A percentile compares a stretch with the other conserved stretches of the same genome.
phyloP scores from a whole-genome alignment of 2,329 filamentous ascomycete species.

The Ophiostoma tasmaniense region DNA sequence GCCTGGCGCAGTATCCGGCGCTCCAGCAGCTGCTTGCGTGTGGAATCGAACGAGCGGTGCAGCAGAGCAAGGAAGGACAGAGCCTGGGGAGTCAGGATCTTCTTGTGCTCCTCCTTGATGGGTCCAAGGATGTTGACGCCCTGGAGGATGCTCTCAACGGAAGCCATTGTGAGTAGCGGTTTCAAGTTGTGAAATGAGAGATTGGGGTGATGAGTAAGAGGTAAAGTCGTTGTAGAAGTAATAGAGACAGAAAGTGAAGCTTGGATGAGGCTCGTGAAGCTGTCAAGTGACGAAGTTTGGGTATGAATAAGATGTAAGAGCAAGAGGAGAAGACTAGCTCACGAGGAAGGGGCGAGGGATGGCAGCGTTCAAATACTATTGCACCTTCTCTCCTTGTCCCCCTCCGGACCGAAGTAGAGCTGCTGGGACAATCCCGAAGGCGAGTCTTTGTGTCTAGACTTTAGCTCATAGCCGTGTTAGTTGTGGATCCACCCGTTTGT shows the following conservation, averaged over 20 bases:
- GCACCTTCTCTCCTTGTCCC: not conserved
- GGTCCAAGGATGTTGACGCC: slow-evolving; percentile 79
- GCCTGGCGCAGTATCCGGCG: slow-evolving; percentile 78
- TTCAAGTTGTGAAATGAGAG: not conserved
- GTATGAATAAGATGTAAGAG: not conserved
- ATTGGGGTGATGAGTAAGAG: not conserved
- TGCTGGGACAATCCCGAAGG: not conserved
- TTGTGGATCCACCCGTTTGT: not conserved
- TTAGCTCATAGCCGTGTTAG: not conserved
- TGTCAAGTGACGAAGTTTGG: not conserved
- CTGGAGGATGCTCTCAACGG: slow-evolving; percentile 69
- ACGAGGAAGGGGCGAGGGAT: not conserved
- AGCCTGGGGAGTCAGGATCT: slow-evolving; percentile 86
- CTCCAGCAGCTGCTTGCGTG: slow-evolving; percentile 81
- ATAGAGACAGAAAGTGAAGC: not conserved
- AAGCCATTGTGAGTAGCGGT: slow-evolving; percentile 47
- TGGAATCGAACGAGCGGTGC: slow-evolving; percentile 87
- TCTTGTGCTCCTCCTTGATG: slow-evolving; percentile 69
- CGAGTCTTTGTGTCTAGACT: not conserved
- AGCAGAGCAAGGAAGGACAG: slow-evolving; percentile 87
- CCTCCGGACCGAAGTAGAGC: slow-evolving; percentile 1
- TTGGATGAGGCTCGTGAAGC: not conserved
- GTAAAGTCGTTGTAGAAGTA: not conserved
- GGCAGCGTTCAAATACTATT: slow-evolving; percentile 4
- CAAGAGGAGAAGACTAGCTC: slow-evolving; percentile 1